Conservation (phyloP, 148 eudicot genomes). For the Silene conica region DNA sequence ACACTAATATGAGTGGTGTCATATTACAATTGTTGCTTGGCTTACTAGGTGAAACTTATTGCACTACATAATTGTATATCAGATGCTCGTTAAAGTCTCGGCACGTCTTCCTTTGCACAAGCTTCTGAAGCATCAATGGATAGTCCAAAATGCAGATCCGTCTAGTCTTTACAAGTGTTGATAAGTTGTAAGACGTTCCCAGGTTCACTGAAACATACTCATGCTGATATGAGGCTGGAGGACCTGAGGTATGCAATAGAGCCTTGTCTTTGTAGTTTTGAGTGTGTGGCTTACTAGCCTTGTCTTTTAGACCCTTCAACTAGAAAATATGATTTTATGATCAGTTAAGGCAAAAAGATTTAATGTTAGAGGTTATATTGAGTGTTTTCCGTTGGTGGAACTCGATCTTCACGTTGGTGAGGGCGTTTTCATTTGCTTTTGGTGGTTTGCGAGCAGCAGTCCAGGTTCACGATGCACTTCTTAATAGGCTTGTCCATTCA, state of each 20-base stretch:
- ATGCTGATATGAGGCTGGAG: too few relatives aligned
- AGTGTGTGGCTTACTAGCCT: not conserved
- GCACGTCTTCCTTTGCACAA: conserved; percentile 86
- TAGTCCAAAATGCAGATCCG: conserved; percentile 84
- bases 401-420: conserved; percentile 67
- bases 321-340: not conserved
- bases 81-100: conserved; percentile 96
- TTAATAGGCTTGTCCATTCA: conserved; percentile 64
- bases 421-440: conserved; percentile 95
- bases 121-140: conserved; percentile 92
- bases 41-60: not conserved
- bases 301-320: not conserved
- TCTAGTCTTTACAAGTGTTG: conserved; percentile 64
- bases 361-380: conserved; percentile 49
- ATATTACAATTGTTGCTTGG: not conserved
- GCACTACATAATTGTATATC: not conserved
- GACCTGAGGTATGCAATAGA: too few relatives aligned
- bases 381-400: conserved; percentile 65
- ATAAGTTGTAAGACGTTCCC: conserved; percentile 3
- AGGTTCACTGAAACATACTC: conserved; percentile 6
- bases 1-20: not conserved
- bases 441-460: conserved; percentile 94
- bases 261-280: not conserved
- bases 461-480: conserved; percentile 62
- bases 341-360: not conserved